These are phyloP conservation scores for Thelonectria discophora DNA, from an alignment of 2,329 filamentous ascomycete genomes.

Conservation along the genomic window DNA sequence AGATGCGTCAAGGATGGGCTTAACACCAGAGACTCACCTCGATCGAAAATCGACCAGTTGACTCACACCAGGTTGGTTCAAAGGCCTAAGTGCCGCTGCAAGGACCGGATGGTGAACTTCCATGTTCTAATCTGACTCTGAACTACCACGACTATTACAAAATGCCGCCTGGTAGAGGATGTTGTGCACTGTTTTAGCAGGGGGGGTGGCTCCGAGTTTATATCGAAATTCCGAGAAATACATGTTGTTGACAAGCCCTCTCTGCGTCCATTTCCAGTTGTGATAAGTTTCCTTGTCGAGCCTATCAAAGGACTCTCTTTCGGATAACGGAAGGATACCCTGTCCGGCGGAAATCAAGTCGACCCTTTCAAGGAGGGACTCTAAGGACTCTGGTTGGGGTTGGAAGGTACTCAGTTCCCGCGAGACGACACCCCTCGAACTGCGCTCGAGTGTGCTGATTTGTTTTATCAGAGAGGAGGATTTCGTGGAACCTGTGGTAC, in stretches of 20 bases:
- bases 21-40: slow-evolving; percentile 1
- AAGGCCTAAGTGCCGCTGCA: slow-evolving; percentile 16
- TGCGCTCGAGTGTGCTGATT: slow-evolving; percentile 6
- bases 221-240: slow-evolving; percentile 16
- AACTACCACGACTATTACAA: slow-evolving; percentile 11
- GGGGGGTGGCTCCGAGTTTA: slow-evolving; percentile 12
- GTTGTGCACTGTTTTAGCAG: slow-evolving; percentile 1
- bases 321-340: slow-evolving; percentile 10
- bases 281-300: slow-evolving; percentile 8
- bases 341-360: slow-evolving; percentile 10
- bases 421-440: slow-evolving; percentile 2
- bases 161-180: slow-evolving; percentile 21
- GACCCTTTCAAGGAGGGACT: slow-evolving; percentile 18
- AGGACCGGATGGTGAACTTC: slow-evolving; percentile 26
- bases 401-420: slow-evolving; percentile 13
- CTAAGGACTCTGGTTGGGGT: slow-evolving; percentile 11
- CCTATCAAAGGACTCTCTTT: not conserved
- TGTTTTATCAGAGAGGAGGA: slow-evolving; percentile 24
- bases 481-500: not conserved
- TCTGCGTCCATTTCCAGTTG: slow-evolving; percentile 22
- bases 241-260: slow-evolving; percentile 6
- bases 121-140: slow-evolving; percentile 19
- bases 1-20: not conserved
- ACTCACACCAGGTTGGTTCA: not conserved
- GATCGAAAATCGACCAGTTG: slow-evolving; percentile 19